Evolutionary conservation across 352 stramenopile genomes (phyloP).

Genomic region (Phytophthora cajani): DNA sequence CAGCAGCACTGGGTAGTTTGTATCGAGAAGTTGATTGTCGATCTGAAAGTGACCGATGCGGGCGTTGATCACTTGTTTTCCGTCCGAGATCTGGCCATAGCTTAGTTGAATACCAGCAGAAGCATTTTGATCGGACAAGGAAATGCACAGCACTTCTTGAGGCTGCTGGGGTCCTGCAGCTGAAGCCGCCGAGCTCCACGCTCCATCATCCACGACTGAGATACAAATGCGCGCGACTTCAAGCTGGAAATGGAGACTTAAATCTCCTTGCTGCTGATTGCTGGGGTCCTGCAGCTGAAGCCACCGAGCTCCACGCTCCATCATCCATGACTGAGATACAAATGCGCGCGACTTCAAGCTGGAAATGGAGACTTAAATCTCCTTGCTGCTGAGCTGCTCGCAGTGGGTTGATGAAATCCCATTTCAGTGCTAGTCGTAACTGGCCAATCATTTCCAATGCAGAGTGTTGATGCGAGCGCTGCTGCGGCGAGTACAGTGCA

Average conservation of each 20-base stretch:
- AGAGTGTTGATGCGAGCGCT: constrained; percentile 38
- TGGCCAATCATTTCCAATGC: constrained; percentile 75
- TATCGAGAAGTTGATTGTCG: constrained; percentile 87
- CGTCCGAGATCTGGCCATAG: constrained; percentile 73
- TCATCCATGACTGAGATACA: constrained; percentile 83
- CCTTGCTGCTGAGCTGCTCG: constrained; percentile 47
- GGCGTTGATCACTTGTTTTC: constrained; percentile 80
- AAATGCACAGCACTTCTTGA: constrained; percentile 78
- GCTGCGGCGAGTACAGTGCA: constrained; percentile 66
- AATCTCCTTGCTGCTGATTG: constrained; percentile 55
- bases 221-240: constrained; percentile 80
- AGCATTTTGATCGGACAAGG: constrained; percentile 71
- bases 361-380: constrained; percentile 67
- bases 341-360: constrained; percentile 77
- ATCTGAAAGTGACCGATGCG: constrained; percentile 83
- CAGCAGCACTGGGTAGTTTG: constrained; percentile 84
- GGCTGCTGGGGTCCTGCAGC: constrained; percentile 44
- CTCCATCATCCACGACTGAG: constrained; percentile 77
- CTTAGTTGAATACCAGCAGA: constrained; percentile 79
- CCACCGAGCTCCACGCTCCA: constrained; percentile 43
- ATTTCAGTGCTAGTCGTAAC: constrained; percentile 78
- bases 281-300: constrained; percentile 32
- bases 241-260: constrained; percentile 74
- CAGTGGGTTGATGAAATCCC: constrained; percentile 73
- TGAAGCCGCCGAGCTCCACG: constrained; percentile 35